phyloP scores from a whole-genome alignment of 1,284 basidiomycete species.

The Meira nashicola region DNA sequence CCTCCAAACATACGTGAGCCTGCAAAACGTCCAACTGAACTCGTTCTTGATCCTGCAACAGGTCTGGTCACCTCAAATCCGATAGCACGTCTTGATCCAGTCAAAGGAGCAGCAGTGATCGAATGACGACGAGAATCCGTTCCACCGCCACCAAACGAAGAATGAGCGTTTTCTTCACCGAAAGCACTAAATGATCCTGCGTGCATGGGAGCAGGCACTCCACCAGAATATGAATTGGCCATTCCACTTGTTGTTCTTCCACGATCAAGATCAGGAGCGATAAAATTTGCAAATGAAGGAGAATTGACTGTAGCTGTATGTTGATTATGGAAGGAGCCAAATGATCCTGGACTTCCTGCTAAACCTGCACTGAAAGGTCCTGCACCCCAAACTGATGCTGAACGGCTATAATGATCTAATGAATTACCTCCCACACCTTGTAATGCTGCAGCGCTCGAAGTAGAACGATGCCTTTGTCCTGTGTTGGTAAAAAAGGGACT shows the following conservation, averaged over 20 bases:
- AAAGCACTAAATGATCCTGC: background rate
- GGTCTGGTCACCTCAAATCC: conserved; percentile 26
- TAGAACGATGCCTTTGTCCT: conserved; percentile 9
- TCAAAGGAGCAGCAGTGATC: conserved; percentile 17
- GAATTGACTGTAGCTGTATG: conserved; percentile 18
- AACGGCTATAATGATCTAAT: conserved; percentile 10
- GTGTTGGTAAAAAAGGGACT: background rate
- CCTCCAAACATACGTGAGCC: conserved; percentile 26
- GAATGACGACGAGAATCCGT: conserved; percentile 39
- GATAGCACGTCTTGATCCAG: conserved; percentile 32
- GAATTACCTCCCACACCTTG: conserved; percentile 17
- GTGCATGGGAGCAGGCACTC: background rate
- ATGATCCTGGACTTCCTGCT: background rate
- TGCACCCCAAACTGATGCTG: conserved; percentile 3
- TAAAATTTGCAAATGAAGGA: conserved; percentile 1
- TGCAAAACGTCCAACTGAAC: conserved; percentile 16
- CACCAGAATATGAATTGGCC: conserved; percentile 17
- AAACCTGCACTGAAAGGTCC: background rate
- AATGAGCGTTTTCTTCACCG: background rate
- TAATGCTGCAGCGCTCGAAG: conserved; percentile 37
- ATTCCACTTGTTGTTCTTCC: background rate
- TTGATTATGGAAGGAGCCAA: conserved; percentile 13
- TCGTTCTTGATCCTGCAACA: background rate
- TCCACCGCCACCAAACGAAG: conserved; percentile 14
- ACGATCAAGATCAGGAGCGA: too few relatives aligned